These are phyloP conservation scores for Vicia villosa DNA, from an alignment of 306 rosid species.

Conservation along the genomic window DNA sequence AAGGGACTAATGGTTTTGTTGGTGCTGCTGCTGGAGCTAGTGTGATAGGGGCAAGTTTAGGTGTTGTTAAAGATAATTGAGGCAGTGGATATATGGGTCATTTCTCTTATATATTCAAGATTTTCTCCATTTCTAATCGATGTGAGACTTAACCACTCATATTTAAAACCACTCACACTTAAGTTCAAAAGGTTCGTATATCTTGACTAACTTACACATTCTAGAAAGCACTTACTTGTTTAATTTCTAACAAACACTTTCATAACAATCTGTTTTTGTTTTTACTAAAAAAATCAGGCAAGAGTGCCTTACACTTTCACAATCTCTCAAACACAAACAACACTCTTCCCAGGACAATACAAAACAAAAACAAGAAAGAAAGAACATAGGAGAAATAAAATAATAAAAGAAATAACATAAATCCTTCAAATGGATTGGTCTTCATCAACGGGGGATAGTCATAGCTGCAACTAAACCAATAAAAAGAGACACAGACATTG, in stretches of 20 bases:
- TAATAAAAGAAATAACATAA: neutral
- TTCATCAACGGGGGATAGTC: constrained; percentile 10
- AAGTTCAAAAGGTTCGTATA: no score
- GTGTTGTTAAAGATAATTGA: no score
- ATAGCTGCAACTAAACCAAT: constrained; percentile 27
- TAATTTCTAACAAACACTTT: no score
- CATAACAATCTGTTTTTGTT: neutral
- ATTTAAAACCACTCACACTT: no score
- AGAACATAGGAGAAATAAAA: constrained; percentile 1
- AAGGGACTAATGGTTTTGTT: no score
- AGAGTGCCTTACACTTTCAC: constrained; percentile 9
- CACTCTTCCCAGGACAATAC: constrained; percentile 1
- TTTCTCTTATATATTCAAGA: no score
- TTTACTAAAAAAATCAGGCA: constrained; percentile 10
- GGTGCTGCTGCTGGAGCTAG: constrained; percentile 39
- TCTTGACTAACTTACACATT: neutral
- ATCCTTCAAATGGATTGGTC: neutral
- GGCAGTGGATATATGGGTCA: no score
- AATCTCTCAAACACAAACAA: constrained; percentile 16
- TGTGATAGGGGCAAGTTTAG: no score
- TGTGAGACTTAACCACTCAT: no score
- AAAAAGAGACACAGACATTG: constrained; percentile 26
- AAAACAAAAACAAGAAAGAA: constrained; percentile 21
- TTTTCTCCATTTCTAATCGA: no score
- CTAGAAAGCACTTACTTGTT: no score